A percentile compares a stretch with the other conserved stretches of the same genome.
phyloP scores from a whole-genome alignment of 352 stramenopile species.

The Globisporangium recalcitrans region DNA sequence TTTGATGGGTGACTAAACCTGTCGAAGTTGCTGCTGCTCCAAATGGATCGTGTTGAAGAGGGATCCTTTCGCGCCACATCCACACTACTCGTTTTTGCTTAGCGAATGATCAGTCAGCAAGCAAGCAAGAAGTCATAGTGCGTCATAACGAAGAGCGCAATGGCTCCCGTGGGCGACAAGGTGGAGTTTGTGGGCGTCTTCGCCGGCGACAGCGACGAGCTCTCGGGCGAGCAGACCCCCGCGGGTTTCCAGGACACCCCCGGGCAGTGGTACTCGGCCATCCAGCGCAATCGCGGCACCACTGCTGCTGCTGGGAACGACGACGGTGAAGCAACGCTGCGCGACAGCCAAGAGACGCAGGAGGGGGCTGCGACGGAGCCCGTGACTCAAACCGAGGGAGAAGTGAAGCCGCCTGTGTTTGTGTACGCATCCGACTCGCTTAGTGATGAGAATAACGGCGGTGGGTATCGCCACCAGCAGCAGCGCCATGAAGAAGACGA shows the following conservation, averaged over 20 bases:
- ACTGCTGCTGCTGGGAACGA: conserved; percentile 19
- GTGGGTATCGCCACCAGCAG: conserved; percentile 11
- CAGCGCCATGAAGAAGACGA: conserved; percentile 25
- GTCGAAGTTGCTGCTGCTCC: neutral
- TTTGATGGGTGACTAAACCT: neutral
- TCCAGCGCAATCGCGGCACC: conserved; percentile 35
- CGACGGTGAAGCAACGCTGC: conserved; percentile 46
- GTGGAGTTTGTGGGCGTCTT: conserved; percentile 33
- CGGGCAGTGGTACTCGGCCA: conserved; percentile 25
- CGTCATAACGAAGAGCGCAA: conserved; percentile 1
- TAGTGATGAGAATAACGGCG: conserved; percentile 11
- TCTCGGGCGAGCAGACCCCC: conserved; percentile 48
- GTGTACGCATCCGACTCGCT: conserved; percentile 27
- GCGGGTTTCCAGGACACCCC: conserved; percentile 59
- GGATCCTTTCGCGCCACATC: neutral
- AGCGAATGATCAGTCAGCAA: neutral
- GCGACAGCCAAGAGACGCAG: conserved; percentile 33
- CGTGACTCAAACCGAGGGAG: conserved; percentile 19
- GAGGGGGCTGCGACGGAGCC: conserved; percentile 15
- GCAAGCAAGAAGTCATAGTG: neutral
- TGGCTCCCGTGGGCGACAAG: neutral
- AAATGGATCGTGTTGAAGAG: conserved; percentile 1
- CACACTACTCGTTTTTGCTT: neutral
- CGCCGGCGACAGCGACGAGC: conserved; percentile 21
- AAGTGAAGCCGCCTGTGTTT: conserved; percentile 30